A percentile compares a stretch with the other conserved stretches of the same genome.
These are phyloP conservation scores for Botrytis sinoallii DNA, from an alignment of 2,329 filamentous ascomycete species.

Conservation along the genomic window DNA sequence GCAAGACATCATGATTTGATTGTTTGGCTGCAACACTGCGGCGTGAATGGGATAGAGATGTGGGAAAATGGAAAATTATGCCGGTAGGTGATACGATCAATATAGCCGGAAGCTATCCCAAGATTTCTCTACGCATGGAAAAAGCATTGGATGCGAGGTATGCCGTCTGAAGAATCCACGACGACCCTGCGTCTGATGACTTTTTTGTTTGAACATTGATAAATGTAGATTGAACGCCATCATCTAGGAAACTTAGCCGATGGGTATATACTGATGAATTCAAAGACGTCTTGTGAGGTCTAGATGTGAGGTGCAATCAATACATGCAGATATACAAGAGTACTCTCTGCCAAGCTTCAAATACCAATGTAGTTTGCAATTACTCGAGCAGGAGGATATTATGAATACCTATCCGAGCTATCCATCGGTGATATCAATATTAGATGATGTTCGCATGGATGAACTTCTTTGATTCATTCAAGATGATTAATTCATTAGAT, in stretches of 20 bases:
- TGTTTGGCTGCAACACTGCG: background rate
- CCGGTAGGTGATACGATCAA: background rate
- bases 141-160: background rate
- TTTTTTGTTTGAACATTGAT: background rate
- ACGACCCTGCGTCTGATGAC: background rate
- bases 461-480: background rate
- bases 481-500: background rate
- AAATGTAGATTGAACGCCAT: background rate
- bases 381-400: background rate
- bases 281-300: background rate
- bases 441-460: background rate
- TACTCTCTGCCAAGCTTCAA: background rate
- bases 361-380: background rate
- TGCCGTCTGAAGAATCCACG: background rate
- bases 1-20: background rate
- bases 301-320: background rate
- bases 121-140: background rate
- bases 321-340: background rate
- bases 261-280: background rate
- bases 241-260: background rate
- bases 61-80: background rate
- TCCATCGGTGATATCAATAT: no score
- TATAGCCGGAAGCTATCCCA: background rate
- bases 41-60: background rate
- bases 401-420: background rate